These are phyloP conservation scores for Fistulina hepatica DNA, from an alignment of 1,284 basidiomycete genomes.

Conservation along the genomic window DNA sequence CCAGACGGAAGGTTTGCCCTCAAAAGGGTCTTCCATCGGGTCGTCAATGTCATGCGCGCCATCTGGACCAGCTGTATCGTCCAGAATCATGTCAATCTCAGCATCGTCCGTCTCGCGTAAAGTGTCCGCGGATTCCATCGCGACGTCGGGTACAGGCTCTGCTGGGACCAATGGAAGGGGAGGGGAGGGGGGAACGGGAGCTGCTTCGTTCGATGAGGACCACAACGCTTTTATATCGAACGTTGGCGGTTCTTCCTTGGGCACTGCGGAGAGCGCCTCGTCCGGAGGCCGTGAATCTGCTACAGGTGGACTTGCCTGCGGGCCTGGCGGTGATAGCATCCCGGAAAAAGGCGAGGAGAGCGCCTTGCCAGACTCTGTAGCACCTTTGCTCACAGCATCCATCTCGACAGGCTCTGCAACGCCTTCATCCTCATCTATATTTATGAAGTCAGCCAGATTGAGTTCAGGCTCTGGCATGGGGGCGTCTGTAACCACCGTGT, in stretches of 20 bases:
- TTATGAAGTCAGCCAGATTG: conserved; percentile 65
- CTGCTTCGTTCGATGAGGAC: conserved; percentile 35
- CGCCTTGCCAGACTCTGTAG: background rate
- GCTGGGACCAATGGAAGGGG: too few species aligned
- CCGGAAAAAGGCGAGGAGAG: conserved; percentile 6
- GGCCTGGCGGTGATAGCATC: conserved; percentile 15
- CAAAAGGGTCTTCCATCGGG: conserved; percentile 35
- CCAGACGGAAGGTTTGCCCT: conserved; percentile 53
- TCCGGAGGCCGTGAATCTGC: background rate
- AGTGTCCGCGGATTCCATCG: conserved; percentile 31
- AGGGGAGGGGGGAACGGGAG: conserved; percentile 12
- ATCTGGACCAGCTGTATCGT: conserved; percentile 39
- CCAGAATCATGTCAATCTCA: conserved; percentile 76
- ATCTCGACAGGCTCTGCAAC: conserved; percentile 11
- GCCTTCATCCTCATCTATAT: conserved; percentile 58
- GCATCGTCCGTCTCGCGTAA: conserved; percentile 48
- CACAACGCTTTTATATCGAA: conserved; percentile 68
- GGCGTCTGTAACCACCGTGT: conserved; percentile 32
- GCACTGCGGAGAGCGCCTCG: conserved; percentile 11
- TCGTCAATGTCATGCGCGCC: conserved; percentile 20
- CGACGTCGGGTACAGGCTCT: conserved; percentile 31
- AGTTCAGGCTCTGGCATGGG: conserved; percentile 45
- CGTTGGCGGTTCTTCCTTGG: conserved; percentile 34
- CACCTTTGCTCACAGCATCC: conserved; percentile 5
- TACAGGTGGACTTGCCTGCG: conserved; percentile 6